Evolutionary conservation across 257 asterid genomes (phyloP).

Genomic region (Rubia yunnanensis): DNA sequence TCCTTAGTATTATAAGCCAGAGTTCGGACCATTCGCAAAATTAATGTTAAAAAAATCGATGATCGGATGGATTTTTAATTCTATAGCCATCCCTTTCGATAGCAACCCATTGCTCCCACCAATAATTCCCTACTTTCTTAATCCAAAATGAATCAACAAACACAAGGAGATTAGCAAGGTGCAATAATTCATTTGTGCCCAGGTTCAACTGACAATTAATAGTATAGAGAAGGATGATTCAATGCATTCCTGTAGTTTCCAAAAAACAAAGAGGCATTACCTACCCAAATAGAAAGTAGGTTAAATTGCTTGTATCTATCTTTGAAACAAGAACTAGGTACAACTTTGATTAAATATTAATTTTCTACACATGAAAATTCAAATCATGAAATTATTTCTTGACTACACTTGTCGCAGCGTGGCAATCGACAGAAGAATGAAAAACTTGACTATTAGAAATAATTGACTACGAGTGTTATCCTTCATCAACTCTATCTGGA

Average conservation of each 20-base stretch:
- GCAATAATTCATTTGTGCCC: neutral
- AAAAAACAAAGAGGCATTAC: too few species aligned
- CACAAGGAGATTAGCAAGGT: neutral
- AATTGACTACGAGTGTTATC: neutral
- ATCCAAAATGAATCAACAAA: neutral
- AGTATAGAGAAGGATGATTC: too few species aligned
- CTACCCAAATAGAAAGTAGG: too few species aligned
- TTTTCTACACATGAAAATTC: too few species aligned
- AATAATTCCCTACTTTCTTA: neutral
- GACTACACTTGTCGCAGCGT: too few species aligned
- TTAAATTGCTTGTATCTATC: neutral
- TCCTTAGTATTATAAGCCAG: neutral
- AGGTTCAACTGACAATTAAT: too few species aligned
- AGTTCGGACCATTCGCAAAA: slow-evolving; percentile 19
- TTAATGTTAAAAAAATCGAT: neutral
- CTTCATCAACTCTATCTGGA: neutral
- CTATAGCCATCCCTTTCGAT: slow-evolving; percentile 24
- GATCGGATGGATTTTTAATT: slow-evolving; percentile 19
- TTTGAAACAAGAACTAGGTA: too few species aligned
- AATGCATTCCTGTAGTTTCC: too few species aligned
- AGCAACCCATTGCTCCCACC: slow-evolving; percentile 13
- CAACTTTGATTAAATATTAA: too few species aligned
- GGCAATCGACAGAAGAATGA: too few species aligned
- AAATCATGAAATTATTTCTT: too few species aligned
- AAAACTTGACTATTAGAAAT: neutral